These are phyloP conservation scores for Cladobotryum mycophilum DNA, from an alignment of 2,329 filamentous ascomycete species.

Conservation along the genomic window DNA sequence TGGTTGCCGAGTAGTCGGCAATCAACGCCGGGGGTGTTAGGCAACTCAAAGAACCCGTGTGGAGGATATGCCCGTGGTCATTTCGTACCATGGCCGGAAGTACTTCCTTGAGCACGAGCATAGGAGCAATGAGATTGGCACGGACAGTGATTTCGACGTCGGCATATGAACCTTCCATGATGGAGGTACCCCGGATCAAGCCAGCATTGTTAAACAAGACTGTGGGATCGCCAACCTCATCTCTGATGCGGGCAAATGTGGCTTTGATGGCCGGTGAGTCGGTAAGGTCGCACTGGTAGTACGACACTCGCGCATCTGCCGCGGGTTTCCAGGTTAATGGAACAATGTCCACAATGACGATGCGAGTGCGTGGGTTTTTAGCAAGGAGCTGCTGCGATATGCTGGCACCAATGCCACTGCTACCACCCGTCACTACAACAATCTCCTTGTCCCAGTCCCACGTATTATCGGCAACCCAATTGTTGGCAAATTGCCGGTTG, in stretches of 20 bases:
- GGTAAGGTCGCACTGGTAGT: constrained; percentile 31
- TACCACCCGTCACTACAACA: constrained; percentile 34
- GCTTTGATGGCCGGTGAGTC: constrained; percentile 22
- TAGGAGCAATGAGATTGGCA: constrained; percentile 53
- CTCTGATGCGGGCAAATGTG: constrained; percentile 23
- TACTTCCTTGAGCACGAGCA: constrained; percentile 52
- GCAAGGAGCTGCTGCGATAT: constrained; percentile 23
- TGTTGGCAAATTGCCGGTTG: constrained; percentile 19
- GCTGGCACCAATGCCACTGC: constrained; percentile 33
- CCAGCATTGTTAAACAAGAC: constrained; percentile 33
- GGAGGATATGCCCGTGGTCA: constrained; percentile 61
- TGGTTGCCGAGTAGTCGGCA: constrained; percentile 54
- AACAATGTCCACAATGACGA: constrained; percentile 30
- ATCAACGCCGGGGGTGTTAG: constrained; percentile 47
- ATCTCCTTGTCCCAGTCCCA: constrained; percentile 33
- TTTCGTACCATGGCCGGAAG: constrained; percentile 49
- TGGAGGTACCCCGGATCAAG: constrained; percentile 20
- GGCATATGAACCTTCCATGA: constrained; percentile 23
- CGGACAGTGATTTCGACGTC: constrained; percentile 25
- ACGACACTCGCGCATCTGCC: constrained; percentile 16
- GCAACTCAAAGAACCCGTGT: constrained; percentile 52
- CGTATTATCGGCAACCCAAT: constrained; percentile 16
- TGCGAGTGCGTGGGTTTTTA: constrained; percentile 19
- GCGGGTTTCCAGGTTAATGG: constrained; percentile 24
- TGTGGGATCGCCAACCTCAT: constrained; percentile 31